Evolutionary conservation across 2,329 filamentous ascomycete species (phyloP).

Genomic region (Colletotrichum truncatum): DNA sequence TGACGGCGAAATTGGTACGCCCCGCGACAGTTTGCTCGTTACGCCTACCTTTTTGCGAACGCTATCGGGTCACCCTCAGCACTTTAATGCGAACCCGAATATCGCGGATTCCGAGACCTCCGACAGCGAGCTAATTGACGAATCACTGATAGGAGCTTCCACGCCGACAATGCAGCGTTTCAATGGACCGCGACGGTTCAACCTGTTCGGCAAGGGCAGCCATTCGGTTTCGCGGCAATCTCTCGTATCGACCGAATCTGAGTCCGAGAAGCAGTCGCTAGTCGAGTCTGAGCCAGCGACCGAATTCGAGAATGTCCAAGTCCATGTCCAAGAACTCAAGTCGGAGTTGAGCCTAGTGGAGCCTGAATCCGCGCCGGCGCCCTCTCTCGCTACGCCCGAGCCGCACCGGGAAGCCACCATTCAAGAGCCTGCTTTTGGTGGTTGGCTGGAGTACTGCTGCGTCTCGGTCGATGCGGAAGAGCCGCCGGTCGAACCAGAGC

Average conservation of each 20-base stretch:
- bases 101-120: slow-evolving; percentile 24
- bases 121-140: slow-evolving; percentile 24
- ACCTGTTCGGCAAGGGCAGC: slow-evolving; percentile 17
- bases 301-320: background rate
- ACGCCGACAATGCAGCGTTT: slow-evolving; percentile 27
- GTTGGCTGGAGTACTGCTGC: slow-evolving; percentile 32
- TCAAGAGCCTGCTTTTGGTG: slow-evolving; percentile 17
- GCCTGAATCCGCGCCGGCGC: background rate
- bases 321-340: background rate
- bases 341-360: background rate
- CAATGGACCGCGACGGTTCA: slow-evolving; percentile 25
- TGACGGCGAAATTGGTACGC: slow-evolving; percentile 31
- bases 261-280: slow-evolving; percentile 7
- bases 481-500: background rate
- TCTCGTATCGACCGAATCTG: slow-evolving; percentile 15
- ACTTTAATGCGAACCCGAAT: slow-evolving; percentile 24
- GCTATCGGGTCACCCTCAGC: slow-evolving; percentile 16
- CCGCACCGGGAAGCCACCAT: background rate
- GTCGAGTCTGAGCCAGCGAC: background rate
- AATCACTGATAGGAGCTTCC: slow-evolving; percentile 8
- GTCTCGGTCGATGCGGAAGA: slow-evolving; percentile 24
- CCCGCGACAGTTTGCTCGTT: slow-evolving; percentile 32
- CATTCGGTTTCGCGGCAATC: slow-evolving; percentile 27
- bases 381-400: background rate
- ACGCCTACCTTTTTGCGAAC: slow-evolving; percentile 33